Evolutionary conservation across 345 rosid species (phyloP).

Genomic region (Lagerstroemia speciosa): DNA sequence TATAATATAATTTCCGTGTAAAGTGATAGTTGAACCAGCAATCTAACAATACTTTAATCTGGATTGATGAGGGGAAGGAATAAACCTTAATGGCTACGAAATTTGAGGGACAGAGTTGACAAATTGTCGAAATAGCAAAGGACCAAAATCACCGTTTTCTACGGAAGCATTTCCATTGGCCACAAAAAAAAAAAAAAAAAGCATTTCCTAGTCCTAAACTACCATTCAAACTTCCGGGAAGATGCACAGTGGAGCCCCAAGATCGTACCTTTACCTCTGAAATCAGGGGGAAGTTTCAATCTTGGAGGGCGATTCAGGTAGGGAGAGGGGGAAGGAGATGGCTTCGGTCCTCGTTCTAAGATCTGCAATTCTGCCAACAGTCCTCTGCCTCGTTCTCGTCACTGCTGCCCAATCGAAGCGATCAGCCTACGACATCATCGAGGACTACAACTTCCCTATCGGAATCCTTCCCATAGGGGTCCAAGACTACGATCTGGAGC

Average conservation of each 20-base stretch:
- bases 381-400: conserved; percentile 11
- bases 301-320: not conserved
- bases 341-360: not conserved
- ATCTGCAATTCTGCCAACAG: not conserved
- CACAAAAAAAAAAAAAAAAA: too few species aligned
- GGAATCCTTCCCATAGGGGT: conserved; percentile 59
- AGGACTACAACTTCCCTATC: conserved; percentile 34
- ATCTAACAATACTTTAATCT: too few species aligned
- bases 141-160: too few species aligned
- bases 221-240: conserved; percentile 10
- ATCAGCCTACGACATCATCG: conserved; percentile 41
- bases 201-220: too few species aligned
- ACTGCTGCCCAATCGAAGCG: conserved; percentile 15
- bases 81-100: too few species aligned
- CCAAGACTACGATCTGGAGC: conserved; percentile 35
- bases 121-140: too few species aligned
- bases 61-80: too few species aligned
- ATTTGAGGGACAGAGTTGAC: too few species aligned
- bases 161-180: too few species aligned
- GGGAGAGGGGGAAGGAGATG: conserved; percentile 6
- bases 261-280: not conserved
- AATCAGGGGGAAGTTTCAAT: not conserved
- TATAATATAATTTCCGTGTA: too few species aligned
- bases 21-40: too few species aligned
- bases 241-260: not conserved